A percentile compares a stretch with the other conserved stretches of the same genome.
Evolutionary conservation across 164 flowering plant species (phyloP).

Genomic region (Vitis amurensis): DNA sequence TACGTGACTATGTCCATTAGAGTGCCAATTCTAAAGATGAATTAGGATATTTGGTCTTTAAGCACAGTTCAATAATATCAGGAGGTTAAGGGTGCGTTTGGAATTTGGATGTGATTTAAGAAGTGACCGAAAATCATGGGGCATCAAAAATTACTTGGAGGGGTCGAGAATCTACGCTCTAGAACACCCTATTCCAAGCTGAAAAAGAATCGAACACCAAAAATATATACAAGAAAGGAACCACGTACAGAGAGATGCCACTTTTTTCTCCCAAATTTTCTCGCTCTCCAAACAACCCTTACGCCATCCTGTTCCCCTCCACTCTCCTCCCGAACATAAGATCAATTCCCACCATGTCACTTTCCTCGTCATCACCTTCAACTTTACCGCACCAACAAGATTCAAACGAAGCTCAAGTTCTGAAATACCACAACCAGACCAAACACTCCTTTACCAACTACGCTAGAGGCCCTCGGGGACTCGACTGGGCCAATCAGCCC

Average conservation of each 20-base stretch:
- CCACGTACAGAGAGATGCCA: constrained; percentile 14
- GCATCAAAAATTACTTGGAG: no score
- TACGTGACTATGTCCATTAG: no score
- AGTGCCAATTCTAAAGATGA: no score
- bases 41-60: no score
- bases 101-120: no score
- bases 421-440: constrained; percentile 83
- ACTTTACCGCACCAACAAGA: constrained; percentile 13
- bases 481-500: constrained; percentile 98
- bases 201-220: no score
- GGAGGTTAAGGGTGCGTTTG: no score
- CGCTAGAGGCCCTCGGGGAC: constrained; percentile 83
- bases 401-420: constrained; percentile 30
- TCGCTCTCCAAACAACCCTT: constrained; percentile 3
- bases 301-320: constrained; percentile 13
- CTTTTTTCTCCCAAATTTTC: constrained; percentile 11
- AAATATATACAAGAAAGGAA: no score
- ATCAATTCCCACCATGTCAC: constrained; percentile 24
- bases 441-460: constrained; percentile 74
- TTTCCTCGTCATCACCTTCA: constrained; percentile 21
- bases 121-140: no score
- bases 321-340: neutral
- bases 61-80: no score
- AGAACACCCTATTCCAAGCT: no score
- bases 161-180: no score